These are phyloP conservation scores for Triticum monococcum DNA, from an alignment of 176 grass and related monocot species.

Conservation along the genomic window DNA sequence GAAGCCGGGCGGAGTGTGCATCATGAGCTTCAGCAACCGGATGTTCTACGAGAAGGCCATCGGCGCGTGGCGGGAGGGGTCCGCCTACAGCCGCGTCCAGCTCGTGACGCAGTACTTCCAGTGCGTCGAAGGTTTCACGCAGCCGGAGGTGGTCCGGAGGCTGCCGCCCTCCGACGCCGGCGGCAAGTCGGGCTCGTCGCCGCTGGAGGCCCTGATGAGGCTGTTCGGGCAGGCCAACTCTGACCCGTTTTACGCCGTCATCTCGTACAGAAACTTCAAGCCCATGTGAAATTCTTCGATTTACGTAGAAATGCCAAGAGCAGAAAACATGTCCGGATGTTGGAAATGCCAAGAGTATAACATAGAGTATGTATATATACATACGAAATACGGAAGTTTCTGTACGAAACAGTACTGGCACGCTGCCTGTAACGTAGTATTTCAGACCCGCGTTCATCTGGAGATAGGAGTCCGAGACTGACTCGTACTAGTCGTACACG, in stretches of 20 bases:
- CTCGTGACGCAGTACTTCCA: slow-evolving; percentile 87
- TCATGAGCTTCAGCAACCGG: slow-evolving; percentile 89
- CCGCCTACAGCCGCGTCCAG: slow-evolving; percentile 77
- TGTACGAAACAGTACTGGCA: too few relatives aligned
- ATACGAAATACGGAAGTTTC: too few relatives aligned
- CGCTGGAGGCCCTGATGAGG: slow-evolving; percentile 57
- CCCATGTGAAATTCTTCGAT: slow-evolving; percentile 9
- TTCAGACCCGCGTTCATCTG: too few relatives aligned
- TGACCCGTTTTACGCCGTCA: slow-evolving; percentile 87
- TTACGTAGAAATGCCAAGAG: background rate
- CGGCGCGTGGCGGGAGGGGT: slow-evolving; percentile 82
- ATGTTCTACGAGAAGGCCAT: slow-evolving; percentile 94
- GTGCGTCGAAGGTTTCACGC: slow-evolving; percentile 82
- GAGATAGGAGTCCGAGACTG: background rate
- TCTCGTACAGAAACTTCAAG: slow-evolving; percentile 83
- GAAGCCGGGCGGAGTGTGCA: slow-evolving; percentile 80
- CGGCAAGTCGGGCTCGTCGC: slow-evolving; percentile 39
- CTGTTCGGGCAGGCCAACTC: slow-evolving; percentile 54
- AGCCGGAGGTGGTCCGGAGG: slow-evolving; percentile 71
- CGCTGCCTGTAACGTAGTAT: too few relatives aligned
- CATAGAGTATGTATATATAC: background rate
- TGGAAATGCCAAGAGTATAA: background rate
- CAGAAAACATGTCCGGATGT: background rate
- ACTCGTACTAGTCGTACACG: background rate
- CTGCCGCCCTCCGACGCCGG: slow-evolving; percentile 43